Conservation (phyloP, 2,329 filamentous ascomycete genomes). For the Calonectria henricotiae region DNA sequence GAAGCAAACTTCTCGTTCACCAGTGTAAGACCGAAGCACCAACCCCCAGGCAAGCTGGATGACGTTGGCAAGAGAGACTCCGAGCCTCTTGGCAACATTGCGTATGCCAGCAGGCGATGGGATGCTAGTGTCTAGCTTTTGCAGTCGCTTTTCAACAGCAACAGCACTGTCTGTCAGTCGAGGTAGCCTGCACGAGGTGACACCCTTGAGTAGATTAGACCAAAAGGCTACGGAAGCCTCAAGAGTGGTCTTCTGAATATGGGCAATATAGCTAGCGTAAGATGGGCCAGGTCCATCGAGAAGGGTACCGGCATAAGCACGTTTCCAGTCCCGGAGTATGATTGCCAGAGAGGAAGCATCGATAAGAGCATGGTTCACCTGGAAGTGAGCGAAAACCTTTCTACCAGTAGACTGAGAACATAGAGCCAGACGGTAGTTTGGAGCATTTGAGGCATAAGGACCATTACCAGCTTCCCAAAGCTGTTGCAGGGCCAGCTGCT, state of each 20-base stretch:
- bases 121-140: slow-evolving; percentile 1
- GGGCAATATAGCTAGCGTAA: slow-evolving; percentile 43
- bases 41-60: slow-evolving; percentile 13
- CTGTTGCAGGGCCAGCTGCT: slow-evolving; percentile 9
- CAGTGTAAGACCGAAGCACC: slow-evolving; percentile 10
- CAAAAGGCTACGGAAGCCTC: slow-evolving; percentile 31
- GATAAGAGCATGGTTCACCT: slow-evolving; percentile 48
- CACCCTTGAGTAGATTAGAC: slow-evolving; percentile 36
- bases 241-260: slow-evolving; percentile 33
- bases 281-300: slow-evolving; percentile 33
- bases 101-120: slow-evolving; percentile 5
- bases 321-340: slow-evolving; percentile 43
- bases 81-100: neutral
- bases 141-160: neutral
- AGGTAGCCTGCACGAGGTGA: slow-evolving; percentile 44
- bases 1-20: slow-evolving; percentile 11
- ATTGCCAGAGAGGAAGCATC: slow-evolving; percentile 47
- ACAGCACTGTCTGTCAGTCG: slow-evolving; percentile 38
- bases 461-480: slow-evolving; percentile 32
- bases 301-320: slow-evolving; percentile 35
- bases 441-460: slow-evolving; percentile 21
- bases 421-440: slow-evolving; percentile 42
- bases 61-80: slow-evolving; percentile 10
- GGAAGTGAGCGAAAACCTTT: slow-evolving; percentile 46
- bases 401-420: slow-evolving; percentile 40